These are phyloP conservation scores for Picea abies DNA, from an alignment of 83 land plant genomes.

Conservation along the genomic window DNA sequence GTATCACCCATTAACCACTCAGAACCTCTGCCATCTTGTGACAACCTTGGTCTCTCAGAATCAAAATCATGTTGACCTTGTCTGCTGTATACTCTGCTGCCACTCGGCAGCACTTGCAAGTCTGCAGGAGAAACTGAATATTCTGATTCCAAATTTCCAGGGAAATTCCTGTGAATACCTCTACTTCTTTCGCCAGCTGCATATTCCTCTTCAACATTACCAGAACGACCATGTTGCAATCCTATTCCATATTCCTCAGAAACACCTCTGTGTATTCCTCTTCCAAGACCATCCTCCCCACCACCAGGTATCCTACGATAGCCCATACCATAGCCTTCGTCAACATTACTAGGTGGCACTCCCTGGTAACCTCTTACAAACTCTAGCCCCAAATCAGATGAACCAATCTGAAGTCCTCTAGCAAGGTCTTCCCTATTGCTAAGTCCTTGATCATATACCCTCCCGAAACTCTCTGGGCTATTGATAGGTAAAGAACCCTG, in stretches of 20 bases:
- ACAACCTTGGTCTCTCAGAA: background rate
- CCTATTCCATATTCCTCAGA: conserved; percentile 9
- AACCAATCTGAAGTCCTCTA: background rate
- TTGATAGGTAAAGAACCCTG: background rate
- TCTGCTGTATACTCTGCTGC: conserved; percentile 1
- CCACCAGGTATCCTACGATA: background rate
- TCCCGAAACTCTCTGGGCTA: background rate
- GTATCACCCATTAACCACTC: conserved; percentile 14
- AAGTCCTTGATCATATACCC: conserved; percentile 2
- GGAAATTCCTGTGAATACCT: background rate
- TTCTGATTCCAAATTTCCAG: conserved; percentile 6
- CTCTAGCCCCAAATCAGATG: background rate
- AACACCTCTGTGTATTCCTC: background rate
- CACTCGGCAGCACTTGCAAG: background rate
- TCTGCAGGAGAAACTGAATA: background rate
- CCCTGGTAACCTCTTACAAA: conserved; percentile 10
- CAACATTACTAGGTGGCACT: background rate
- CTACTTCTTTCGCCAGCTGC: background rate
- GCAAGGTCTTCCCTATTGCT: conserved; percentile 1
- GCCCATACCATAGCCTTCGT: background rate
- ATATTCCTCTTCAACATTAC: conserved; percentile 6
- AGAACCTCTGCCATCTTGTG: background rate
- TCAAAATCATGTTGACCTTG: conserved; percentile 6
- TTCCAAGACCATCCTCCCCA: background rate
- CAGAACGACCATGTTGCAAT: background rate